Evolutionary conservation across 306 rosid genomes (phyloP).

Genomic region (Cucumis cinereus): DNA sequence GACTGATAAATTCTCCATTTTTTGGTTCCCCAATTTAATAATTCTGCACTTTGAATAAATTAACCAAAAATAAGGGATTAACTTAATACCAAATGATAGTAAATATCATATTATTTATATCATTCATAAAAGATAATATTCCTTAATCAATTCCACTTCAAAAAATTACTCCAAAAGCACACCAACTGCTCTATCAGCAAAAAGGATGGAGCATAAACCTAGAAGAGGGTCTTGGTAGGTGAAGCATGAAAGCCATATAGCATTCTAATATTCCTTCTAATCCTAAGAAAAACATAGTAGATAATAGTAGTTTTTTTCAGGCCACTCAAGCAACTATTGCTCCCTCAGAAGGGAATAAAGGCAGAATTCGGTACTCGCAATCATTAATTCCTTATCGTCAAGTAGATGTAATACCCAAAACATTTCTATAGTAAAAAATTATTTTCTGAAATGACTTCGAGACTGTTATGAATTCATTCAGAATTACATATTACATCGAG

Average conservation of each 20-base stretch:
- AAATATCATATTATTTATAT: not conserved
- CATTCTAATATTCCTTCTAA: not conserved
- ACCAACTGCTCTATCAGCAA: not conserved
- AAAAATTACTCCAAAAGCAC: not conserved
- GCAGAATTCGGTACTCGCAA: not conserved
- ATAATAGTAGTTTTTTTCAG: not conserved
- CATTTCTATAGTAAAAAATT: not conserved
- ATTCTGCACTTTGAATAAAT: not conserved
- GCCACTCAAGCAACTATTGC: not conserved
- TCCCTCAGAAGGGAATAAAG: not conserved
- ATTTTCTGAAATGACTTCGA: not conserved
- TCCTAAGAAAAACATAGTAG: not conserved
- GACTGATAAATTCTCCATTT: not conserved
- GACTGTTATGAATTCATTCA: not conserved
- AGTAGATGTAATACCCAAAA: not conserved
- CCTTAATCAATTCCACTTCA: not conserved
- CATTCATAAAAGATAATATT: not conserved
- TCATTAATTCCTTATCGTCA: not conserved
- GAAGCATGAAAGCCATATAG: not conserved
- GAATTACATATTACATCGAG: not conserved
- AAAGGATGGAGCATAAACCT: not conserved
- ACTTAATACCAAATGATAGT: not conserved
- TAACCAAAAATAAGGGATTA: not conserved
- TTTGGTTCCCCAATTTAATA: not conserved
- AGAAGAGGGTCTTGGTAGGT: not conserved